Percentiles rank a stretch among this genome's conserved stretches.
Conservation (phyloP, 768 basidiomycete genomes). For the Boletus vinaceobasis region DNA sequence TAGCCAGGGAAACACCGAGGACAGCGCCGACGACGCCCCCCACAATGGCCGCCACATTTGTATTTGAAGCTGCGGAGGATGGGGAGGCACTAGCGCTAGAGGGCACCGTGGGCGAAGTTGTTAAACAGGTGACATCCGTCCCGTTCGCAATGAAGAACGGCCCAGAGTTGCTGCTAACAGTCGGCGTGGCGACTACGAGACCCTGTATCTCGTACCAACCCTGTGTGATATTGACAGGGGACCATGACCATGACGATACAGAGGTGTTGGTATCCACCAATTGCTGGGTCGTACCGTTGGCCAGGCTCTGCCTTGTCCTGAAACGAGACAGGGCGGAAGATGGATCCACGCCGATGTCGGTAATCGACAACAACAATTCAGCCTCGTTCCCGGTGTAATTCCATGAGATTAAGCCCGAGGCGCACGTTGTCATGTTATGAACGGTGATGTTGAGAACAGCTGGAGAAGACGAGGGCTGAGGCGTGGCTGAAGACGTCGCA, state of each 20-base stretch:
- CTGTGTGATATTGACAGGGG: constrained; percentile 41
- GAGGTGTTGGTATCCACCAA: constrained; percentile 31
- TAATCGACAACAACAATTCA: constrained; percentile 35
- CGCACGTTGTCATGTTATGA: constrained; percentile 35
- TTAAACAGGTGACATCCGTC: constrained; percentile 34
- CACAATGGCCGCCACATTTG: constrained; percentile 44
- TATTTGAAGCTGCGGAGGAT: constrained; percentile 23
- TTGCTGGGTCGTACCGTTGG: constrained; percentile 9
- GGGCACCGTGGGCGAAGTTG: constrained; percentile 9
- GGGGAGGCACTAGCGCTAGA: constrained; percentile 5
- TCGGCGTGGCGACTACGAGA: constrained; percentile 1
- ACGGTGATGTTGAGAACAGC: constrained; percentile 22
- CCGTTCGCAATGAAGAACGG: constrained; percentile 39
- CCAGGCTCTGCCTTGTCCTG: not conserved
- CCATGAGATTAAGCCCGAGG: constrained; percentile 36
- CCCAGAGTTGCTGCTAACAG: constrained; percentile 18
- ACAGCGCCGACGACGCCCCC: constrained; percentile 51
- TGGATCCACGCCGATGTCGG: constrained; percentile 37
- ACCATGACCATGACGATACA: constrained; percentile 38
- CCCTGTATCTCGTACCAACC: constrained; percentile 47
- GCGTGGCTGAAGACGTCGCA: constrained; percentile 9
- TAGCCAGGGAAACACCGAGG: constrained; percentile 34
- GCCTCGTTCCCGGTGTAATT: constrained; percentile 33
- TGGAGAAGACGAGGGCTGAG: constrained; percentile 15
- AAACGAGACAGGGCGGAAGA: constrained; percentile 9